phyloP scores from a whole-genome alignment of 148 eudicot species.

The Cornus controversa region DNA sequence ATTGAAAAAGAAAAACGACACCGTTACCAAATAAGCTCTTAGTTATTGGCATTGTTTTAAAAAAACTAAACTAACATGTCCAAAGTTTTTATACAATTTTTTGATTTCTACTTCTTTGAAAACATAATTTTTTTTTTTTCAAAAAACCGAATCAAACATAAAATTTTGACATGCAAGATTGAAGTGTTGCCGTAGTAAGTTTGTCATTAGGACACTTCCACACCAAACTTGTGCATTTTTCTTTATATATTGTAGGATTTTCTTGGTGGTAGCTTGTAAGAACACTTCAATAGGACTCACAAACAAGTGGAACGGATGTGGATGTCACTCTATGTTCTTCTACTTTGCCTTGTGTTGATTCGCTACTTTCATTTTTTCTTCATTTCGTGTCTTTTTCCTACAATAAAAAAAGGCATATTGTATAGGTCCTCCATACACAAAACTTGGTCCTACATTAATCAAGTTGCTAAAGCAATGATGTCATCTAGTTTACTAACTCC shows the following conservation, averaged over 20 bases:
- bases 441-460: slow-evolving; percentile 11
- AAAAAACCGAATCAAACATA: no score
- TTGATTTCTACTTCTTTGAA: no score
- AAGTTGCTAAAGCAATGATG: slow-evolving; percentile 44
- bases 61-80: no score
- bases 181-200: no score
- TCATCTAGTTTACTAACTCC: slow-evolving; percentile 21
- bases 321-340: slow-evolving; percentile 14
- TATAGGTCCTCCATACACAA: neutral
- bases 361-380: neutral
- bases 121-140: no score
- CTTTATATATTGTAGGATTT: neutral
- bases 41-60: no score
- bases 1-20: no score
- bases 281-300: neutral
- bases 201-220: no score
- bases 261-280: slow-evolving; percentile 2
- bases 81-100: no score
- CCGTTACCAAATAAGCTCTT: no score
- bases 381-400: neutral
- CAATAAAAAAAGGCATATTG: neutral
- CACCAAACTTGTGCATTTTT: no score
- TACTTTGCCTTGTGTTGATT: neutral
- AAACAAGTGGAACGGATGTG: slow-evolving; percentile 3
- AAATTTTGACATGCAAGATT: no score